Base-by-base conservation (phyloP, 805 yeast species). In the Ogataea paraovalis region DNA sequence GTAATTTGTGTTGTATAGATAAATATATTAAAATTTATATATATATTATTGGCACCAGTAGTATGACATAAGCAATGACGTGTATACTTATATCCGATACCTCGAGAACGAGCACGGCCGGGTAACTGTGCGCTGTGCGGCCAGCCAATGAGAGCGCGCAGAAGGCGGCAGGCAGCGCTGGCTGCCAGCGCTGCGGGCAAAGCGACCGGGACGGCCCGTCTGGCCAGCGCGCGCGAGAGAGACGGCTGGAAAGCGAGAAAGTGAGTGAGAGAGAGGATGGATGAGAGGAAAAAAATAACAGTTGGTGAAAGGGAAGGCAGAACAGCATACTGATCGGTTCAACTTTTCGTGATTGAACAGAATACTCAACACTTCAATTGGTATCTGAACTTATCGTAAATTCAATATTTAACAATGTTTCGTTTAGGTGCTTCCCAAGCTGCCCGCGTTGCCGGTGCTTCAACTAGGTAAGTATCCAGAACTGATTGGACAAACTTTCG, bases 401-500 rank as follows among this genome's bases (percentile, higher is more conserved):
- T 16, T 34, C 21, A 18, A 34, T 34, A 34, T 34, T 34, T 20
- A 34, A 34, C 42, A 39, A 77, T 77, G 82, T 76, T 75, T 70
- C 79, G 80, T 69, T 69, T 73, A 67, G 79, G 80, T 68, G 74
- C 73, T 57, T 63, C 66, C 58, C 78, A 74, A 63, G 71, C 68
- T 56, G 74, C 76, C 71, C 80, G 80, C 66, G 63, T 66, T 43
- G 59, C 62, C 59, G 74, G 75, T 64, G 73, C 70, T 46, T 58
- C 52, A 39, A 58, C 71, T 52, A 76, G 81, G 81, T 76, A 74
- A 67, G 80, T 74, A 16, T 18, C n/a, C 37, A 6, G 34, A 25
- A n/a, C n/a, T n/a, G n/a, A n/a, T n/a, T n/a, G n/a, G n/a, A n/a
- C n/a, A n/a, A n/a, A 12, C 38, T 5, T 4, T n/a, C 10, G 8